A percentile compares a stretch with the other conserved stretches of the same genome.
Evolutionary conservation across 306 rosid genomes (phyloP).

Genomic region (Oemleria cerasiformis): DNA sequence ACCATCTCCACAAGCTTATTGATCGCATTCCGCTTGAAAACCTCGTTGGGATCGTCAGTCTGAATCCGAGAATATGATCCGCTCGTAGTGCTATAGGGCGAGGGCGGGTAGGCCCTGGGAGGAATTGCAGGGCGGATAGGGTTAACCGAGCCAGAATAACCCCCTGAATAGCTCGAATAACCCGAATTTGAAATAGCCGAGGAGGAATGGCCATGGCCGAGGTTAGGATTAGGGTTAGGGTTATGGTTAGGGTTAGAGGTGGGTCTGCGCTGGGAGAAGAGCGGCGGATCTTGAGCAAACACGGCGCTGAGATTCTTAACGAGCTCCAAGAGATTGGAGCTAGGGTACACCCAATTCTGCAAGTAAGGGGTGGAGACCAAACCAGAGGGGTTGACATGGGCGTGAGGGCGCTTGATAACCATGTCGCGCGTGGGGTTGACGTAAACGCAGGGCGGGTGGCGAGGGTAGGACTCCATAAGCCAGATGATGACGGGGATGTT

Average conservation of each 20-base stretch:
- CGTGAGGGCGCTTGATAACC: conserved; percentile 85
- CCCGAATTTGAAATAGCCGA: conserved; percentile 16
- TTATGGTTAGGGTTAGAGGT: conserved; percentile 17
- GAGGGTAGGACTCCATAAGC: conserved; percentile 91
- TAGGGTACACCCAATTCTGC: conserved; percentile 76
- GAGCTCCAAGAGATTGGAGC: conserved; percentile 71
- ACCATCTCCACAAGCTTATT: conserved; percentile 77
- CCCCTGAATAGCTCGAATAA: not conserved
- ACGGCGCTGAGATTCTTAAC: conserved; percentile 37
- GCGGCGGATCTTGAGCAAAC: conserved; percentile 79
- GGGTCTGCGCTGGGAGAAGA: conserved; percentile 70
- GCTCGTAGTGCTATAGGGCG: conserved; percentile 55
- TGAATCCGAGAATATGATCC: conserved; percentile 32
- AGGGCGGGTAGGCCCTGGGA: conserved; percentile 69
- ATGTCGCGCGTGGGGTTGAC: conserved; percentile 85
- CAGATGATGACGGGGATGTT: conserved; percentile 82
- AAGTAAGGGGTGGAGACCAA: conserved; percentile 62
- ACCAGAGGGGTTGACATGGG: conserved; percentile 82
- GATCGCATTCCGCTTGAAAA: conserved; percentile 56
- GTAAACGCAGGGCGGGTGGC: conserved; percentile 72
- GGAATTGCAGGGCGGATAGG: conserved; percentile 50
- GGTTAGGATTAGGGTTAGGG: conserved; percentile 18
- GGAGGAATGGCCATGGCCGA: conserved; percentile 19
- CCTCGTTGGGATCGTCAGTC: conserved; percentile 70
- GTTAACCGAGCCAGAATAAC: conserved; percentile 11